Conservation (phyloP, 345 rosid species). For the Camelina sativa region DNA sequence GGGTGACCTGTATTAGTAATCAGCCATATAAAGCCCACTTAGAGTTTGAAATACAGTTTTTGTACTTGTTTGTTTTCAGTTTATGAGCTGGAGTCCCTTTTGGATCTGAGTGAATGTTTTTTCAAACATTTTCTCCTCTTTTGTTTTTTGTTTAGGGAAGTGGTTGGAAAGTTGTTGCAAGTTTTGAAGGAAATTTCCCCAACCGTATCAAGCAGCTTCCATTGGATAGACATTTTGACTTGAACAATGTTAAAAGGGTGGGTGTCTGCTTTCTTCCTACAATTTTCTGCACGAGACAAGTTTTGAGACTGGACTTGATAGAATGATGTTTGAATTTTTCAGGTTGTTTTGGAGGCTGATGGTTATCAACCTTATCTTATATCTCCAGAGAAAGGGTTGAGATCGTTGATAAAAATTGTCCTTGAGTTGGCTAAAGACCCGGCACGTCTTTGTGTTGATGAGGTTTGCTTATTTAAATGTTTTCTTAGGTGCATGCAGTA, state of each 20-base stretch:
- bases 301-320: constrained; percentile 31
- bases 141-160: constrained; percentile 64
- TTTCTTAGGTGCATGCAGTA: constrained; percentile 3
- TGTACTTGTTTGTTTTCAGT: constrained; percentile 11
- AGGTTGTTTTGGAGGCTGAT: constrained; percentile 98
- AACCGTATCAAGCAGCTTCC: constrained; percentile 96
- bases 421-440: constrained; percentile 98
- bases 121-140: constrained; percentile 10
- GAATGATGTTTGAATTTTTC: constrained; percentile 33
- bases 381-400: constrained; percentile 98
- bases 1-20: constrained; percentile 26
- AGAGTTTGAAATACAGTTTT: not conserved
- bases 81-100: constrained; percentile 26
- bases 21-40: constrained; percentile 6
- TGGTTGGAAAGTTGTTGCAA: constrained; percentile 98
- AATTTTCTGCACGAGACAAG: not conserved
- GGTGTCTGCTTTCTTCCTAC: constrained; percentile 36
- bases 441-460: constrained; percentile 91
- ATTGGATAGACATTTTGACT: constrained; percentile 91
- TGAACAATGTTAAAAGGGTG: constrained; percentile 95
- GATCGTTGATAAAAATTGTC: constrained; percentile 95
- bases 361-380: constrained; percentile 99
- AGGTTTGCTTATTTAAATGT: constrained; percentile 54
- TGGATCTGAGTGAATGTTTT: constrained; percentile 9
- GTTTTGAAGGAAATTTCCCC: constrained; percentile 97